Percentiles rank a stretch among this genome's conserved stretches.
These are phyloP conservation scores for Saccharomycopsis schoenii DNA, from an alignment of 805 yeast genomes.

Conservation along the genomic window DNA sequence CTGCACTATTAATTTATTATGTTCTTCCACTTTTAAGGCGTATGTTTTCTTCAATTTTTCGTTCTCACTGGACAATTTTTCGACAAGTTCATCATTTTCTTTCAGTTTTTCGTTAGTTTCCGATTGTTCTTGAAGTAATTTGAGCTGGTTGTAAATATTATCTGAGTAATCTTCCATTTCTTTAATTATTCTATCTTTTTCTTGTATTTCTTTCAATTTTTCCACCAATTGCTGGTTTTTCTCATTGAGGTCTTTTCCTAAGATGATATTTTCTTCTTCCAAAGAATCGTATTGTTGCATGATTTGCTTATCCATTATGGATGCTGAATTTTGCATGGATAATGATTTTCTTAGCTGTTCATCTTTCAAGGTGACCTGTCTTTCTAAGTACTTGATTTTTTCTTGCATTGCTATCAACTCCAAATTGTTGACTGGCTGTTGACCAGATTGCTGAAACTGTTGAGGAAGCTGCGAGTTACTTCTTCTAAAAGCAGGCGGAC, in stretches of 20 bases:
- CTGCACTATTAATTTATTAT: constrained; percentile 10
- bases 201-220: constrained; percentile 14
- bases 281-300: constrained; percentile 12
- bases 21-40: constrained; percentile 4
- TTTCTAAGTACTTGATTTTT: constrained; percentile 13
- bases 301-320: constrained; percentile 12
- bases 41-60: neutral
- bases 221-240: constrained; percentile 15
- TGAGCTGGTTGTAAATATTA: neutral
- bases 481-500: constrained; percentile 8
- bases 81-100: neutral
- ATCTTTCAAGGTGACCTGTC: constrained; percentile 9
- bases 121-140: neutral
- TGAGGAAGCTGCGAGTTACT: constrained; percentile 1
- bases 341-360: constrained; percentile 10
- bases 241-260: constrained; percentile 10
- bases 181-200: constrained; percentile 15
- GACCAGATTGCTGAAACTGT: constrained; percentile 1
- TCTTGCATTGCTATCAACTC: constrained; percentile 19
- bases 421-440: constrained; percentile 6
- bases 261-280: constrained; percentile 16
- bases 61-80: neutral
- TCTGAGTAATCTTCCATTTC: constrained; percentile 16
- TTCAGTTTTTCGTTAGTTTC: neutral
- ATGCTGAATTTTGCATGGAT: constrained; percentile 1